phyloP scores from a whole-genome alignment of 164 flowering plant species.

The Santalum album region DNA sequence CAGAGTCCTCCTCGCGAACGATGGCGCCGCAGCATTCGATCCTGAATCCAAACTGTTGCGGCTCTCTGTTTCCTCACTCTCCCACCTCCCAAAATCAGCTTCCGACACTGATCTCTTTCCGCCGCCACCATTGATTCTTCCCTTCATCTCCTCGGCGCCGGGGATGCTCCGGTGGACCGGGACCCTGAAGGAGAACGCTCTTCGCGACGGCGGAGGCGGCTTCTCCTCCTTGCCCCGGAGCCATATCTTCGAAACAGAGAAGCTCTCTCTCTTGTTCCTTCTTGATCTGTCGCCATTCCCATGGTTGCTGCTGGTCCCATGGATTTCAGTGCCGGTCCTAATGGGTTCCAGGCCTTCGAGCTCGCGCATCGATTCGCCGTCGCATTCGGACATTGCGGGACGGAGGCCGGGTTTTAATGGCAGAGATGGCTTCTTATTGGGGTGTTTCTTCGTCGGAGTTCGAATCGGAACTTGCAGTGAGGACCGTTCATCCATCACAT shows the following conservation, averaged over 20 bases:
- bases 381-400: slow-evolving; percentile 70
- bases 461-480: slow-evolving; percentile 58
- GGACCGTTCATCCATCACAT: slow-evolving; percentile 71
- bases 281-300: too few species aligned
- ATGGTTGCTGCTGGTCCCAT: slow-evolving; percentile 5
- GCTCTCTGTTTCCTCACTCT: slow-evolving; percentile 37
- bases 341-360: slow-evolving; percentile 38
- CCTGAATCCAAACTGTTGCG: slow-evolving; percentile 35
- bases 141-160: slow-evolving; percentile 18
- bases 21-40: slow-evolving; percentile 30
- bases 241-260: slow-evolving; percentile 85
- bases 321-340: slow-evolving; percentile 8
- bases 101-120: slow-evolving; percentile 32
- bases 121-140: slow-evolving; percentile 18
- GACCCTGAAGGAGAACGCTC: slow-evolving; percentile 63
- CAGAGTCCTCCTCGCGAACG: slow-evolving; percentile 53
- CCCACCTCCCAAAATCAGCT: slow-evolving; percentile 30
- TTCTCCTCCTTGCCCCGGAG: slow-evolving; percentile 47
- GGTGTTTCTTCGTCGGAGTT: slow-evolving; percentile 33
- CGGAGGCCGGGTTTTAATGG: slow-evolving; percentile 48
- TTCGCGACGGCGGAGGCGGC: slow-evolving; percentile 27
- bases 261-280: slow-evolving; percentile 56
- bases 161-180: slow-evolving; percentile 21
- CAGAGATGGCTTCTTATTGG: slow-evolving; percentile 37
- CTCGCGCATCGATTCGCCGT: slow-evolving; percentile 53